Percentiles rank a stretch among this genome's conserved stretches.
These are phyloP conservation scores for Cladosporium sp. DNA, from an alignment of 2,329 filamentous ascomycete genomes.

Conservation along the genomic window DNA sequence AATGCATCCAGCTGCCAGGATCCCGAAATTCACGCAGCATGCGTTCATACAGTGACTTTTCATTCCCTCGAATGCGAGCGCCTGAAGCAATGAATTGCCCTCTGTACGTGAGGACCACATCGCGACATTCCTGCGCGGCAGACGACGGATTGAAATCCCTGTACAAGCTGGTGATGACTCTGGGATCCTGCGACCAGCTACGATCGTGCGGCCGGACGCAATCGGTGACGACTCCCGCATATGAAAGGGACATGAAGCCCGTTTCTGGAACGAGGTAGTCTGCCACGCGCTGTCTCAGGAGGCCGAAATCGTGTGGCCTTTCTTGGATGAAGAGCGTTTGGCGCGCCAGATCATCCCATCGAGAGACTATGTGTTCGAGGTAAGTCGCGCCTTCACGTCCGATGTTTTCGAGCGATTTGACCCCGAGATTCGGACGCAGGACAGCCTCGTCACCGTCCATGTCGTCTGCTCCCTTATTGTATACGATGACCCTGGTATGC, in stretches of 20 bases:
- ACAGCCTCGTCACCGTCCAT: too few relatives aligned
- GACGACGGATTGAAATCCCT: conserved; percentile 18
- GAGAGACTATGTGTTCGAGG: conserved; percentile 42
- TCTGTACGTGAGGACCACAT: conserved; percentile 39
- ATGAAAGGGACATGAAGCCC: conserved; percentile 44
- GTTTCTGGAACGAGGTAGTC: conserved; percentile 40
- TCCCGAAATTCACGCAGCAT: conserved; percentile 26
- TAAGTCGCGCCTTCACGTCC: conserved; percentile 46
- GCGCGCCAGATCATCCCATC: conserved; percentile 41
- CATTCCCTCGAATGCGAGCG: conserved; percentile 37
- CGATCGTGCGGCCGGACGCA: conserved; percentile 39
- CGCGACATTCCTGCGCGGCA: conserved; percentile 12
- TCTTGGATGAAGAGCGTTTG: conserved; percentile 49
- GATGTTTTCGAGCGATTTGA: conserved; percentile 31
- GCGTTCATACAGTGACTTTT: conserved; percentile 32
- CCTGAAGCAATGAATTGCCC: conserved; percentile 47
- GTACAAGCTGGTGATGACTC: conserved; percentile 28
- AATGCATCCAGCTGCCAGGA: conserved; percentile 26
- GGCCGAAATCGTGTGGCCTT: conserved; percentile 37
- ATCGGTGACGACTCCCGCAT: conserved; percentile 27
- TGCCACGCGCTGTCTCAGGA: conserved; percentile 28
- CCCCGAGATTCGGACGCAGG: not conserved
- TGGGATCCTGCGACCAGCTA: conserved; percentile 37
- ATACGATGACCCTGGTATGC: conserved; percentile 5
- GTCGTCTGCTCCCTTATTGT: conserved; percentile 9